Base-by-base conservation (phyloP, 2,329 filamentous ascomycete species). In the Emmonsia crescens region DNA sequence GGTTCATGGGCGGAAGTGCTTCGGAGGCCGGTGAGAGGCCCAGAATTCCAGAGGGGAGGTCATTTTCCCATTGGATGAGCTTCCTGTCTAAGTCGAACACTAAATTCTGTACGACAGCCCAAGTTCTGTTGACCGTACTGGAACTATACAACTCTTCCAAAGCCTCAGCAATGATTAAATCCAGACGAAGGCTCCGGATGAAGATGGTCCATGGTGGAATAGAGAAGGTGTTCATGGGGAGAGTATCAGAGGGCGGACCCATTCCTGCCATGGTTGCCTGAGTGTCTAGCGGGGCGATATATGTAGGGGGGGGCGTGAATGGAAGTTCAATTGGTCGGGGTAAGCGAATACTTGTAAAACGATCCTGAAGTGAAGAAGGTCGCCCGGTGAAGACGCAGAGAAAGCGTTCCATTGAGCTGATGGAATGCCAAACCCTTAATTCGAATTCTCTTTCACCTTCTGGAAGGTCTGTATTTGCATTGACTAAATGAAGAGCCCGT, bases 361-460 rank as follows among this genome's bases (percentile, higher is more conserved):
- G 61, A 42, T 72, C 68, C 8, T 68, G 62, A 24, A 70, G 69
- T 4, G 70, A 66, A 48, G 69, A 72, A 38, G 75, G 72, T 8
- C 74, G 69, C 6, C 76, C 76, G n/a, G 71, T 75, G 31, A 76
- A 69, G 5, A 70, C 64, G 19, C 70, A 70, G 3, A 77, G 64
- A 2, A 73, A 65, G 19, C 68, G 66, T 62, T 77, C 76, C 19
- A 75, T 60, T 3, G 69, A 69, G 60, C 71, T 74, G 24, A 76
- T 61, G n/a, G 70, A 71, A 72, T 75, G 76, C 75, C 76, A 77
- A 24, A 74, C 69, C 38, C 72, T 70, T 24, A 69, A 66, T 31
- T 74, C 62, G 3, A 69, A 64, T 62, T 77, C 75, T 60, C 71
- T 74, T 38, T 69, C 65, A 4, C 68, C 62, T 5, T 66, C 64